Base-by-base conservation (phyloP, 768 basidiomycete species). In the Tylopilus sp. region DNA sequence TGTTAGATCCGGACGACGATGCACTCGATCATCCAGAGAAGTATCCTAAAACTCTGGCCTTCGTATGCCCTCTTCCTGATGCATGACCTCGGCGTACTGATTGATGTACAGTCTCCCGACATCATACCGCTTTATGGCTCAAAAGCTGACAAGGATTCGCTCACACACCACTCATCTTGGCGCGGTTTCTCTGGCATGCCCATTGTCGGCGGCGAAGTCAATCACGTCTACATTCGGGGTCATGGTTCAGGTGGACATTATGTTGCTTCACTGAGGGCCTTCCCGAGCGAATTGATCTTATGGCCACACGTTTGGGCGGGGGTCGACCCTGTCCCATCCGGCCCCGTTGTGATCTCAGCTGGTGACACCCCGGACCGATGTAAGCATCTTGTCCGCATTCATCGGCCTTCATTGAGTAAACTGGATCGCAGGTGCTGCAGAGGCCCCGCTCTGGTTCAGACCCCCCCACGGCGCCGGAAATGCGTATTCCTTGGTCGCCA, bases 401-500 rank as follows among this genome's bases (percentile, higher is more conserved):
- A 11, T 13, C 2, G 20, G 15, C 31, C 5, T 20, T 6, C 12
- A 18, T 23, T 40, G 0, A 54, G 28, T 10, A 7, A 28, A 33
- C 26, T 38, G 18, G 30, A 31, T 38, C 13, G 42, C 26, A 56
- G 55, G 39, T 6, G 53, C 43, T 31, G 42, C 39, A 17, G 33
- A 28, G 5, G 7, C 35, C 8, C 52, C 31, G 30, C 6, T 56
- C 6, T 40, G 23, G 20, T 55, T 56, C 40, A 47, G 55, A n/a
- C 55, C 55, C 22, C 35, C 52, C 2, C 48, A 56, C 20, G 26
- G 23, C 20, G 38, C 40, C 3, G 48, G 52, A 38, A 41, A 40
- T 6, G n/a, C 48, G 31, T 43, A 43, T 30, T 49, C 55, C 13
- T 47, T 56, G 52, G 40, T 56, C 17, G 52, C 53, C 17, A 30